Conservation (phyloP, 257 asterid species). For the Plantago major region DNA sequence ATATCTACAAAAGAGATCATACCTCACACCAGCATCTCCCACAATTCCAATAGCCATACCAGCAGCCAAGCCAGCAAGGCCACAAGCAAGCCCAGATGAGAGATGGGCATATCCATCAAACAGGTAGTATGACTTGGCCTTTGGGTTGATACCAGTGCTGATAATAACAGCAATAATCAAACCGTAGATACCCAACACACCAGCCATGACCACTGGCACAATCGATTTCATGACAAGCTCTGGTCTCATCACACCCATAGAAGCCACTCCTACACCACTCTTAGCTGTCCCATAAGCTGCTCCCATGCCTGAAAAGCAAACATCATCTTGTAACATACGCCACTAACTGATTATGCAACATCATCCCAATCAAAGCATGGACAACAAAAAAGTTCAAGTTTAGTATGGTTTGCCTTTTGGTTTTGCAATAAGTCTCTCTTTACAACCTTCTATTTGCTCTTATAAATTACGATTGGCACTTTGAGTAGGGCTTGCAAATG, state of each 20-base stretch:
- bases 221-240: slow-evolving; percentile 85
- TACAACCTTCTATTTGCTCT: no score
- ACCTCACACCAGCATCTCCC: slow-evolving; percentile 90
- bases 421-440: no score
- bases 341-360: no score
- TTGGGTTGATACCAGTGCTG: slow-evolving; percentile 84
- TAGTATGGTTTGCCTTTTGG: no score
- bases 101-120: slow-evolving; percentile 86
- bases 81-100: slow-evolving; percentile 80
- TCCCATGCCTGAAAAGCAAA: slow-evolving; percentile 58
- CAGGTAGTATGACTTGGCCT: slow-evolving; percentile 70
- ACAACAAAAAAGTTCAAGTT: no score
- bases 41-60: slow-evolving; percentile 90
- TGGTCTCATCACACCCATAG: slow-evolving; percentile 90
- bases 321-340: background rate
- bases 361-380: no score
- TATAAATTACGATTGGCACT: no score
- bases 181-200: slow-evolving; percentile 82
- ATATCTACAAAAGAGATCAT: background rate
- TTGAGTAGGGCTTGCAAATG: no score
- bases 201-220: slow-evolving; percentile 90
- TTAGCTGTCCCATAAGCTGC: slow-evolving; percentile 85
- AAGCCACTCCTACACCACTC: slow-evolving; percentile 87
- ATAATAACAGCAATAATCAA: slow-evolving; percentile 80
- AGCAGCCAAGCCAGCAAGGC: slow-evolving; percentile 81